phyloP scores from a whole-genome alignment of 2,329 filamentous ascomycete genomes.

The Rasamsonia emersonii region DNA sequence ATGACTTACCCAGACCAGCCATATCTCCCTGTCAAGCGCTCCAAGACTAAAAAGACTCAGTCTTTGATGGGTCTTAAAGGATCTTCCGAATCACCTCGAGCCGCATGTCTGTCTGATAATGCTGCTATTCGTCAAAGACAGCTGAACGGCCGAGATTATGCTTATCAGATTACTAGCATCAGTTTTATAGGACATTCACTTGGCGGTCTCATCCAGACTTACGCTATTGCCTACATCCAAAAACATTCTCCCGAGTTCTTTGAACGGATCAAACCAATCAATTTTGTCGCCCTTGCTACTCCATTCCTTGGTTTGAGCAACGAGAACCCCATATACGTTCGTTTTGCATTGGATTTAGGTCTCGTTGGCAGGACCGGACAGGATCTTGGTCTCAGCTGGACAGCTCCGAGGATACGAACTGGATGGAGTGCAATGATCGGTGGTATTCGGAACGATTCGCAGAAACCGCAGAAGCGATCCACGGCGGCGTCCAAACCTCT shows the following conservation, averaged over 20 bases:
- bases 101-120: too few relatives aligned
- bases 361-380: constrained; percentile 93
- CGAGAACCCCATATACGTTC: constrained; percentile 94
- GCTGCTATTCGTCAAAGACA: constrained; percentile 33
- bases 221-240: constrained; percentile 91
- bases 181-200: constrained; percentile 91
- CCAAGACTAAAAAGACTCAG: constrained; percentile 33
- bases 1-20: constrained; percentile 94
- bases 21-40: constrained; percentile 59
- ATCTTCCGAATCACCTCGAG: constrained; percentile 12
- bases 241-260: constrained; percentile 94
- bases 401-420: constrained; percentile 72
- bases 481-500: constrained; percentile 83
- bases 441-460: constrained; percentile 59
- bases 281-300: constrained; percentile 81
- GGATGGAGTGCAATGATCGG: constrained; percentile 85
- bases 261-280: constrained; percentile 72
- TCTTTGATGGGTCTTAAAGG: constrained; percentile 37
- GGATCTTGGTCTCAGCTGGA: constrained; percentile 90
- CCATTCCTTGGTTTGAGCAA: constrained; percentile 90
- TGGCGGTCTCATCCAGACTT: constrained; percentile 82
- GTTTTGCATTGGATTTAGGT: constrained; percentile 92
- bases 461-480: constrained; percentile 46
- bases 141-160: constrained; percentile 39
- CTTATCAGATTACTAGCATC: constrained; percentile 85